Percentiles rank a stretch among this genome's conserved stretches.
Evolutionary conservation across 208 protist genomes (phyloP).

Genomic region (Crithidia fasciculata): DNA sequence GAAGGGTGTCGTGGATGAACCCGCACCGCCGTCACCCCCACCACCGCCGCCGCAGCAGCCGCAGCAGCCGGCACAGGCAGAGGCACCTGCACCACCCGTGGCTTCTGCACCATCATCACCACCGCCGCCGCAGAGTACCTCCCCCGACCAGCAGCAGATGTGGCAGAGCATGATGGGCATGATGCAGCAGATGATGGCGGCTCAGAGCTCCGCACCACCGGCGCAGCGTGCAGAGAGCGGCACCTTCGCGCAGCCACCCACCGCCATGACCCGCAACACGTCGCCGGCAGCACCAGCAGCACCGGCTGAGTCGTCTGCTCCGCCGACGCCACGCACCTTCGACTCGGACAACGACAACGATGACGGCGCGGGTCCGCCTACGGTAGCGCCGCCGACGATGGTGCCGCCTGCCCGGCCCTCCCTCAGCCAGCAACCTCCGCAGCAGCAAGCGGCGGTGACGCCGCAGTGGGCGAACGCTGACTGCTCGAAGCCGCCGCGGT

Average conservation of each 20-base stretch:
- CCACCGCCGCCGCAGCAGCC: not conserved
- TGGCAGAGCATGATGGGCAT: conserved; percentile 58
- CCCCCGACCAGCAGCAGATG: conserved; percentile 17
- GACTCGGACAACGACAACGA: conserved; percentile 22
- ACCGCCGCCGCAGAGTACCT: too few relatives aligned
- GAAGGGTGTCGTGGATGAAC: not conserved
- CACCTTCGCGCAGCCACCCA: not conserved
- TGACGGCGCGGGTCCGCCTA: conserved; percentile 14
- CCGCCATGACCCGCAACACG: not conserved
- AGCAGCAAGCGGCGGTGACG: not conserved
- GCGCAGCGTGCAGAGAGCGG: not conserved
- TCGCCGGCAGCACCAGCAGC: not conserved
- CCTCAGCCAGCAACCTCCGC: not conserved
- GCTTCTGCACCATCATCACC: too few relatives aligned
- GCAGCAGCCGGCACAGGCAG: not conserved
- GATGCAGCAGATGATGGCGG: conserved; percentile 47
- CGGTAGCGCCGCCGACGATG: conserved; percentile 13
- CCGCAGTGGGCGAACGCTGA: conserved; percentile 2
- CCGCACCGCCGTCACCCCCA: not conserved
- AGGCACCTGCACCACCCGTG: not conserved
- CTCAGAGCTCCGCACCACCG: not conserved
- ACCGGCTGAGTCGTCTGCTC: conserved; percentile 18
- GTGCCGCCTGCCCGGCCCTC: not conserved
- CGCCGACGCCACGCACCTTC: conserved; percentile 20
- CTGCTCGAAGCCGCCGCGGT: conserved; percentile 3